These are phyloP conservation scores for Dentipellis sp. DNA, from an alignment of 768 basidiomycete species.

Conservation along the genomic window DNA sequence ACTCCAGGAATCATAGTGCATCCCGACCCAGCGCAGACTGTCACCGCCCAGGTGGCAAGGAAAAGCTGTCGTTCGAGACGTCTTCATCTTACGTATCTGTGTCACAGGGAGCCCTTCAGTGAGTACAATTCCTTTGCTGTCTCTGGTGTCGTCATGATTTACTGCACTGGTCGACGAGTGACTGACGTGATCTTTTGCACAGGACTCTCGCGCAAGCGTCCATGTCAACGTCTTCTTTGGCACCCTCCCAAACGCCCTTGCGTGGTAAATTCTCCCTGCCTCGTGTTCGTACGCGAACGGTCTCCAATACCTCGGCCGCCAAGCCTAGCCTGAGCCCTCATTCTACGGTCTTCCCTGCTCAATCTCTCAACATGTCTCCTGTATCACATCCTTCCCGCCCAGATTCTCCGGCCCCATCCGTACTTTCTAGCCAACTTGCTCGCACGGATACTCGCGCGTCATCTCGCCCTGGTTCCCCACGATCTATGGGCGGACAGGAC, in stretches of 20 bases:
- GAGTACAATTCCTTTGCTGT: slow-evolving; percentile 21
- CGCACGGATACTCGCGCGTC: slow-evolving; percentile 9
- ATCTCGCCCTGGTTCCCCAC: slow-evolving; percentile 15
- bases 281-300: slow-evolving; percentile 26
- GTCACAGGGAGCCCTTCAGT: slow-evolving; percentile 51
- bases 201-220: slow-evolving; percentile 57
- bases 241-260: slow-evolving; percentile 25
- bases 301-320: slow-evolving; percentile 14
- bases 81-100: slow-evolving; percentile 37
- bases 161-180: neutral
- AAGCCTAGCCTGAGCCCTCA: slow-evolving; percentile 6
- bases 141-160: slow-evolving; percentile 2
- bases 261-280: slow-evolving; percentile 37
- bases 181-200: neutral
- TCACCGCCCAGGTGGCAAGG: slow-evolving; percentile 35
- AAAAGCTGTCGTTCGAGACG: slow-evolving; percentile 53
- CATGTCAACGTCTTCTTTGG: slow-evolving; percentile 45
- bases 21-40: slow-evolving; percentile 63
- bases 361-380: neutral
- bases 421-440: slow-evolving; percentile 9
- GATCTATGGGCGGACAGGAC: slow-evolving; percentile 9
- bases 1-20: slow-evolving; percentile 28
- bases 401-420: slow-evolving; percentile 9
- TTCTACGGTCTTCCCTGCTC: neutral
- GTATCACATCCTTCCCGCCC: slow-evolving; percentile 4